Evolutionary conservation across 192 early-diverging fungal genomes (phyloP).

Genomic region (Coemansia sp.): DNA sequence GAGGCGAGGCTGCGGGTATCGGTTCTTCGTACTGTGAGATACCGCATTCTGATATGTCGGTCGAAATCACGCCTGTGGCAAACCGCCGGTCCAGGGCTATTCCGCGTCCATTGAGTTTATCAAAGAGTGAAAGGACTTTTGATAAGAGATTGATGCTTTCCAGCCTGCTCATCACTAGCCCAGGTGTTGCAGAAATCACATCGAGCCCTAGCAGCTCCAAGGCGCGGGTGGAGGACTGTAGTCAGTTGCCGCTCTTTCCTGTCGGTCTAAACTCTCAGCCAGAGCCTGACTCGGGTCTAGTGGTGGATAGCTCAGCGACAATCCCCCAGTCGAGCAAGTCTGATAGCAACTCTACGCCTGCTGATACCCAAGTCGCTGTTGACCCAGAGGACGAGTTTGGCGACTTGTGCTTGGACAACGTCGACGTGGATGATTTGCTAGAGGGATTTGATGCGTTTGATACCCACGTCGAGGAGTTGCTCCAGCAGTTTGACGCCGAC

Average conservation of each 20-base stretch:
- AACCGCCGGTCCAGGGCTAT: conserved; percentile 27
- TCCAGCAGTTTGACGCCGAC: conserved; percentile 9
- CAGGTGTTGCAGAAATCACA: neutral
- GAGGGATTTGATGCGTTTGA: conserved; percentile 26
- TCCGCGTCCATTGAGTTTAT: conserved; percentile 29
- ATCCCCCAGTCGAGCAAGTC: neutral
- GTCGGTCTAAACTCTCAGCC: neutral
- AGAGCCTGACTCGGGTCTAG: neutral
- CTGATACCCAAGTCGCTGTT: neutral
- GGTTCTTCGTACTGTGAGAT: conserved; percentile 4
- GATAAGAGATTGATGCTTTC: conserved; percentile 49
- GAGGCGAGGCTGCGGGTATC: conserved; percentile 12
- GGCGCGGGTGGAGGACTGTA: neutral
- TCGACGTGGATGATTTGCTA: conserved; percentile 38
- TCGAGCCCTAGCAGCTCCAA: neutral
- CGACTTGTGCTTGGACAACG: conserved; percentile 34
- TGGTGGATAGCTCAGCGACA: neutral
- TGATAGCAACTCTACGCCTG: neutral
- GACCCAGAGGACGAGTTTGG: conserved; percentile 10
- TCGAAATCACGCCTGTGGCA: conserved; percentile 31
- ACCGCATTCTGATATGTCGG: neutral
- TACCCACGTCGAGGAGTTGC: conserved; percentile 24
- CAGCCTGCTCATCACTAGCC: conserved; percentile 21
- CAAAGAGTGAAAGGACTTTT: conserved; percentile 33
- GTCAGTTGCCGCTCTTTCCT: neutral